Base-by-base conservation (phyloP, 2,329 filamentous ascomycete species). In the Phaeophleospora eucalypticola region DNA sequence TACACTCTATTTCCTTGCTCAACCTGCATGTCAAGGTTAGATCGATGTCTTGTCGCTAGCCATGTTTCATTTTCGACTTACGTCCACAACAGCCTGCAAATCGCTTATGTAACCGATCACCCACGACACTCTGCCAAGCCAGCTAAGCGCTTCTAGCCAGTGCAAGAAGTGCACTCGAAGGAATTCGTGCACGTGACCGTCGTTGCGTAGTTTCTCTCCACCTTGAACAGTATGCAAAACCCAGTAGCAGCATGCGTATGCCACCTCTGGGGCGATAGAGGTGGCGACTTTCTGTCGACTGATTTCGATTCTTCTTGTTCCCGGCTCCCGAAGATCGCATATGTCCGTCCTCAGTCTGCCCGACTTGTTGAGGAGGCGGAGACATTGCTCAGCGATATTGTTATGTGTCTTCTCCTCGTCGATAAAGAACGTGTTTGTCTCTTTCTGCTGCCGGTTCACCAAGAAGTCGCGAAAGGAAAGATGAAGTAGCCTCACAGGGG, bases 121-220 rank as follows among this genome's bases (percentile, higher is more conserved):
- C 45, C 56, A 37, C 6, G 53, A 50, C 4, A 64, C 51, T 32
- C 54, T 49, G 8, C 43, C 37, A 14, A 69, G 48, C 3, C 71
- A 60, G 37, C 68, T 68, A 2, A 74, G 60, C 24, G 68, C 65
- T 46, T 76, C 71, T 2, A 76, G 56, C 71, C 69, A 75, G 43
- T 74, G 58, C 2, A 74, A 67, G 41, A 73, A 59, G 52, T 72
- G 65, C 12, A 49, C 8, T 10, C 58, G 48, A 3, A 75, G 54
- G 49, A 75, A 75, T 1, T 41, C 1, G 41, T 70, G 51, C 4
- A 63, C 59, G 20, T 54, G 17, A 37, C 61, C 56, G 16, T 50
- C 48, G 51, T 67, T 58, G 50, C 41, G 49, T 40, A 67, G 58
- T 33, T 51, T 51, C 42, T 46, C 24, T 8, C 16, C 14, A 38